Evolutionary conservation across 345 rosid species (phyloP), one percentile per base, ranked within the genome.

Genomic region (Balakata baccata): DNA sequence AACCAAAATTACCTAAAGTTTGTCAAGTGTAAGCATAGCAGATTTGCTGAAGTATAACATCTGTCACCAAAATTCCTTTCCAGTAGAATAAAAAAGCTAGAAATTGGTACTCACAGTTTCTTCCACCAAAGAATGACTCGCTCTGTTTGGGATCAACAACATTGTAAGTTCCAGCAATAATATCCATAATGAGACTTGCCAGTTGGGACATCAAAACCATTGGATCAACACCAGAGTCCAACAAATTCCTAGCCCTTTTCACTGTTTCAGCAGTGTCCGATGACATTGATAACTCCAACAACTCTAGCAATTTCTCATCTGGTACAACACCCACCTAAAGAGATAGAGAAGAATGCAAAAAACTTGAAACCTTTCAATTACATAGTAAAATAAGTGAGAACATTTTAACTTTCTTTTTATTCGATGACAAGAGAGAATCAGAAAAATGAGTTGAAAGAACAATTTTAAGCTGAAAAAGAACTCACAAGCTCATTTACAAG

Each of bases 401-500:
- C 16, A 75, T 3, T 22, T 3, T 14, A n/a, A 25, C 17, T n/a
- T 34, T 39, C 8, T 11, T 53, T 9, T 16, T 20, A 64, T 41
- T 17, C 46, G 47, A 47, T 51, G 47, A 23, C 25, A 13, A 43
- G 11, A 11, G 7, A 25, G 64, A 8, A 25, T 22, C 52, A 64
- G 23, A 17, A 22, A 66, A 52, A 12, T 25, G 18, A n/a, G 43
- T 43, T n/a, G 29, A 78, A 38, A 10, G 34, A 37, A 63, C 43
- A 5, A 43, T 45, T 18, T 7, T 43, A 53, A 65, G 56, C 73
- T 45, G 57, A 50, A 29, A 17, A 23, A 64, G 61, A 68, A 87
- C 98, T 92, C 76, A 95, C 99, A 71, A 95, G 96, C 83, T 95
- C 99, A 74, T 92, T 95, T 39, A 92, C 97, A 74, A 95, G 88